Conservation (phyloP, 306 rosid genomes). For the Acacia melanoxylon region DNA sequence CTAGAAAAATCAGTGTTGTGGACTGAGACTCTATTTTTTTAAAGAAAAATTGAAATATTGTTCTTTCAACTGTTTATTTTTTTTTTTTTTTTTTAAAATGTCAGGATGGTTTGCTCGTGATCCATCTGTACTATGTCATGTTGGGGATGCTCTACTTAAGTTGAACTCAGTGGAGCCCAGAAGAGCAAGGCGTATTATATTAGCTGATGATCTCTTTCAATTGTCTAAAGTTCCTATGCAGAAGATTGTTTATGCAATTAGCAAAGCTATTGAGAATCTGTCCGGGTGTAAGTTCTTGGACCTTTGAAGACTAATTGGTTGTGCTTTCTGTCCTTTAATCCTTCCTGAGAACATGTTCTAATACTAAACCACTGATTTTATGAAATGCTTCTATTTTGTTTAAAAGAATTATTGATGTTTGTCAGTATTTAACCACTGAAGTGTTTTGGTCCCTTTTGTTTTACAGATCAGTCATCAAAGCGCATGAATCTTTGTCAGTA, state of each 20-base stretch:
- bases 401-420: conserved; percentile 5
- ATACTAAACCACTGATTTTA: neutral
- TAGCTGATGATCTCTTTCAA: conserved; percentile 87
- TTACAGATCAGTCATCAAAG: conserved; percentile 69
- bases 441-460: conserved; percentile 42
- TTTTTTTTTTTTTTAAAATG: conserved; percentile 23
- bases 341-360: neutral
- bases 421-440: neutral
- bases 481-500: conserved; percentile 65
- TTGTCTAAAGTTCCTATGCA: conserved; percentile 63
- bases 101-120: conserved; percentile 82
- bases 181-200: conserved; percentile 59
- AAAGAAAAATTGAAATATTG: neutral
- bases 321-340: neutral
- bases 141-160: conserved; percentile 75
- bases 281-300: conserved; percentile 71
- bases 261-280: conserved; percentile 61
- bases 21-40: conserved; percentile 11
- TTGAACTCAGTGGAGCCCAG: conserved; percentile 54
- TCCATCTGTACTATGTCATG: conserved; percentile 67
- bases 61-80: conserved; percentile 1
- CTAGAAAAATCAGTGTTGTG: neutral
- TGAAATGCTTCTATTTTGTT: neutral
- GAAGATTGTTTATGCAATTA: conserved; percentile 53
- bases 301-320: conserved; percentile 13